Base-by-base conservation (phyloP, 805 yeast genomes). In the Ogataea pilisensis region DNA sequence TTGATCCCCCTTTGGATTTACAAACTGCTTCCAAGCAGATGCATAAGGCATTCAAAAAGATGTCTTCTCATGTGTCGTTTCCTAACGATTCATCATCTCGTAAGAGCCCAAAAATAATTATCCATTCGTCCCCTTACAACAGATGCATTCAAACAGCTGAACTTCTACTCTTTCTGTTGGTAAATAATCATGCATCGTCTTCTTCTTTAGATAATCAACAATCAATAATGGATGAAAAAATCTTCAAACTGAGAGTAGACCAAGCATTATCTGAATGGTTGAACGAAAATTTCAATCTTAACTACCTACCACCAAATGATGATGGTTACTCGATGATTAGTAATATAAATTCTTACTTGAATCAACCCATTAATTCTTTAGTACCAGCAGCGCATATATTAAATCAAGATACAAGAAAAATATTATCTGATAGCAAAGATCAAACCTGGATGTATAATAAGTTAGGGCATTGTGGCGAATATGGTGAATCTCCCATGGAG, bases 261-360 rank as follows among this genome's bases (percentile, higher is more conserved):
- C 75, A 69, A 35, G 64, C 62, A 1, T 49, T 68, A 9, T 61
- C 69, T 2, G 75, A 70, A 35, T 70, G 75, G 75, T 55, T 70
- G n/a, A 65, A 57, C 42, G 63, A 61, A 11, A 66, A 66, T 31
- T 61, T 66, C 35, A 68, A 68, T 40, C 52, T 66, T 27, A 60
- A 61, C 33, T 61, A 57, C 40, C 56, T 61, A 34, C 75, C 75
- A 2, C 75, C 75, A 6, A 69, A 69, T 44, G 75, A 70, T 51
- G 66, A 65, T 41, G 75, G 75, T 12, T 63, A 60, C 9, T 59
- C 71, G 1, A 52, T 70, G 51, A 53, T 67, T 18, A 61, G 63
- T 44, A 61, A 64, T 35, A 63, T 70, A 8, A 61, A 66, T 31
- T 63, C 63, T 20, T 70, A 69, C 48, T 42, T 70, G 25, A 60